Conservation (phyloP, 164 flowering plant species). For the Akebia trifoliata region DNA sequence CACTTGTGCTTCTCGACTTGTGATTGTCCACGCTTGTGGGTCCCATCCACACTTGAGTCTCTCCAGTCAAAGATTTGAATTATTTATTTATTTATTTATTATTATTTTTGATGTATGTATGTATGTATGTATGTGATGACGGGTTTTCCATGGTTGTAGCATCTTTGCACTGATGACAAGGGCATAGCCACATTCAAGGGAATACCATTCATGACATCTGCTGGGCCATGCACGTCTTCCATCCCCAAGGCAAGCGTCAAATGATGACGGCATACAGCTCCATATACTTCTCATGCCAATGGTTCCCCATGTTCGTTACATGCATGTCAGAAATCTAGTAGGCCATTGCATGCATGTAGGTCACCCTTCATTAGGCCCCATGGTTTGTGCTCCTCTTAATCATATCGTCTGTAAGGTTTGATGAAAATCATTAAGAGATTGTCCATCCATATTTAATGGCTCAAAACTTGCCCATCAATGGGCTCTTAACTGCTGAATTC, state of each 20-base stretch:
- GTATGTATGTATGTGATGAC: background rate
- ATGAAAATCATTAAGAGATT: no score
- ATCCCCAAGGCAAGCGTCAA: conserved; percentile 68
- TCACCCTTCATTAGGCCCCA: no score
- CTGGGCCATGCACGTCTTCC: conserved; percentile 81
- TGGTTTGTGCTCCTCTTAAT: no score
- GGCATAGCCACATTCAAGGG: conserved; percentile 90
- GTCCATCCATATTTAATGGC: no score
- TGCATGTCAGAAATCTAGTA: background rate
- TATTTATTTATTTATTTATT: no score
- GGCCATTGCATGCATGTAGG: background rate
- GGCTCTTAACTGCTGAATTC: no score
- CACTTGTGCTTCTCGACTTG: no score
- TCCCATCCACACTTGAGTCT: background rate
- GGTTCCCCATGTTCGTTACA: no score
- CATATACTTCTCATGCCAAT: no score
- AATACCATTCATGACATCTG: conserved; percentile 91
- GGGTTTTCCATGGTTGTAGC: conserved; percentile 39
- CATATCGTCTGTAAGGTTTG: no score
- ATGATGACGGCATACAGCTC: conserved; percentile 19
- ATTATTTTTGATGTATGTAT: no score
- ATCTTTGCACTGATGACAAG: conserved; percentile 77
- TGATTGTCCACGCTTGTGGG: background rate
- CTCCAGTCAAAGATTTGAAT: background rate
- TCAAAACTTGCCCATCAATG: no score